phyloP scores from a whole-genome alignment of 2,329 filamentous ascomycete genomes.

The Corynespora cassiicola region DNA sequence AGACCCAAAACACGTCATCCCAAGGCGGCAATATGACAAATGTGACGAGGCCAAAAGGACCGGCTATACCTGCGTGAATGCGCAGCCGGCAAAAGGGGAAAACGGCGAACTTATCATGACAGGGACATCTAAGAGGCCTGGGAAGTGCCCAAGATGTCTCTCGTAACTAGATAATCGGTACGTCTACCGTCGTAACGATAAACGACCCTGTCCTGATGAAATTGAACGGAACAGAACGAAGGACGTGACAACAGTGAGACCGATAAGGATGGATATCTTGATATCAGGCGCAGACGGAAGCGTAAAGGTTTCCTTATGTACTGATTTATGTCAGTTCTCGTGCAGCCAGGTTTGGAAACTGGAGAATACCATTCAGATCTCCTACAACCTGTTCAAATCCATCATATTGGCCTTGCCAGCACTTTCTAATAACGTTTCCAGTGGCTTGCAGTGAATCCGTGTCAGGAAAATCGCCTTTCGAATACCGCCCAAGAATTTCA shows the following conservation, averaged over 20 bases:
- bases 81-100: not conserved
- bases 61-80: not conserved
- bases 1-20: constrained; percentile 1
- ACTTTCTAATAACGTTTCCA: constrained; percentile 10
- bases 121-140: not conserved
- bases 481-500: constrained; percentile 8
- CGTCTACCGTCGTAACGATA: too few relatives aligned
- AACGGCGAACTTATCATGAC: constrained; percentile 1
- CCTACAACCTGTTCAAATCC: constrained; percentile 3
- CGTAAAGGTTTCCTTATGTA: constrained; percentile 2
- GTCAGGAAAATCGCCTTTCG: constrained; percentile 10
- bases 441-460: constrained; percentile 9
- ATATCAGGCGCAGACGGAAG: constrained; percentile 1
- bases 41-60: not conserved
- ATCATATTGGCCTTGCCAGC: constrained; percentile 11
- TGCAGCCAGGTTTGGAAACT: too few relatives aligned
- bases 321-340: not conserved
- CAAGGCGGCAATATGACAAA: constrained; percentile 1
- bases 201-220: too few relatives aligned
- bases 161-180: too few relatives aligned
- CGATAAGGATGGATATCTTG: constrained; percentile 2
- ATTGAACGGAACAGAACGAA: constrained; percentile 4
- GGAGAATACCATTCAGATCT: constrained; percentile 4
- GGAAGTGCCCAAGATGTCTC: too few relatives aligned
- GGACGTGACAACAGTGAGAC: constrained; percentile 2